phyloP scores from a whole-genome alignment of 768 basidiomycete species.

The Leccinum obscurum region DNA sequence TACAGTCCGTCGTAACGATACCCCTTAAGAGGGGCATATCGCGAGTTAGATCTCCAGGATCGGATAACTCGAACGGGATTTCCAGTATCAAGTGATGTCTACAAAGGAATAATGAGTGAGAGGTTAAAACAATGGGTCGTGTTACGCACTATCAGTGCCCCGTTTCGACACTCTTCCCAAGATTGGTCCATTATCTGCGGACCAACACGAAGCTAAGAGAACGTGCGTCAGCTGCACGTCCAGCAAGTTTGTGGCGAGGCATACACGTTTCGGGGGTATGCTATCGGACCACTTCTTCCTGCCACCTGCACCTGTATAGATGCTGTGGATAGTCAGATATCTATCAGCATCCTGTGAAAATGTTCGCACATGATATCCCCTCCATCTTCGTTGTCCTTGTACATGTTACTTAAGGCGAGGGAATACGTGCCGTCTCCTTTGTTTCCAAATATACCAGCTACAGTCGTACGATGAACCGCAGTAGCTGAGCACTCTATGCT shows the following conservation, averaged over 20 bases:
- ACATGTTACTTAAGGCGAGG: slow-evolving; percentile 20
- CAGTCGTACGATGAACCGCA: slow-evolving; percentile 17
- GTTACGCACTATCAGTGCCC: slow-evolving; percentile 21
- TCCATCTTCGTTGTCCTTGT: slow-evolving; percentile 27
- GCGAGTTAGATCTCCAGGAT: slow-evolving; percentile 20
- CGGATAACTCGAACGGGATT: slow-evolving; percentile 30
- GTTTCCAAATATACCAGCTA: slow-evolving; percentile 26
- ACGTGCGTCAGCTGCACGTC: background rate
- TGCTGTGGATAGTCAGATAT: slow-evolving; percentile 13
- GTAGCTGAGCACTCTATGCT: slow-evolving; percentile 11
- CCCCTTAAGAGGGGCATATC: slow-evolving; percentile 27
- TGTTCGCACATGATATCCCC: slow-evolving; percentile 28
- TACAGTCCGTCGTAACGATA: slow-evolving; percentile 35
- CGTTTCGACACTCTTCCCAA: slow-evolving; percentile 17
- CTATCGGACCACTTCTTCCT: slow-evolving; percentile 9
- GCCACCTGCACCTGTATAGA: slow-evolving; percentile 32
- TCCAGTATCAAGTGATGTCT: slow-evolving; percentile 25
- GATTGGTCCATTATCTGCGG: slow-evolving; percentile 27
- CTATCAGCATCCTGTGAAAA: background rate
- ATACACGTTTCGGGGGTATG: slow-evolving; percentile 23
- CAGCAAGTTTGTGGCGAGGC: slow-evolving; percentile 4
- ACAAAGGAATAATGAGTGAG: background rate
- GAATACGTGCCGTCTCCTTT: slow-evolving; percentile 13
- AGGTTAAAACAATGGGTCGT: background rate
- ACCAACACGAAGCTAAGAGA: slow-evolving; percentile 16